A percentile compares a stretch with the other conserved stretches of the same genome.
Conservation (phyloP, 345 rosid species). For the Melaleuca alternifolia region DNA sequence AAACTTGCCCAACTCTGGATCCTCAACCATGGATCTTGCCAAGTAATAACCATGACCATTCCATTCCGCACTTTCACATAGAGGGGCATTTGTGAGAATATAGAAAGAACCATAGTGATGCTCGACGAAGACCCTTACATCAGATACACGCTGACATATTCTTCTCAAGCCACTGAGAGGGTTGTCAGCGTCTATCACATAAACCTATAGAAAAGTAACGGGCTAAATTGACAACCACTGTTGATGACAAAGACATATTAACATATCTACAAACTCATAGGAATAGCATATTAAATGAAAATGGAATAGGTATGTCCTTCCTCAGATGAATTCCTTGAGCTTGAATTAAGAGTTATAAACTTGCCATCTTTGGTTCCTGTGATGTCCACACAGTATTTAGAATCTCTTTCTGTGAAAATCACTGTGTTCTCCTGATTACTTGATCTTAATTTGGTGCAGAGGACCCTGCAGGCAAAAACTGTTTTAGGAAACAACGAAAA, state of each 20-base stretch:
- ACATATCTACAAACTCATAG: neutral
- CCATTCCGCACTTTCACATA: slow-evolving; percentile 21
- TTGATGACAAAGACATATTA: neutral
- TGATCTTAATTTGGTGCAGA: slow-evolving; percentile 44
- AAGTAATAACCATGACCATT: slow-evolving; percentile 47
- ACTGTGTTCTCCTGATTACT: slow-evolving; percentile 21
- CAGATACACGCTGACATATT: slow-evolving; percentile 45
- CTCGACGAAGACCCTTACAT: slow-evolving; percentile 67
- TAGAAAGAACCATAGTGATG: slow-evolving; percentile 67
- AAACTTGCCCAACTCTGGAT: slow-evolving; percentile 37
- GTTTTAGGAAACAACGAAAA: neutral
- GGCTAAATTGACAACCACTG: slow-evolving; percentile 8
- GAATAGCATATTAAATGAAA: neutral
- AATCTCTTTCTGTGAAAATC: slow-evolving; percentile 50
- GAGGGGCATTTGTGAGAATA: slow-evolving; percentile 65
- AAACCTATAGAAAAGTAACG: slow-evolving; percentile 41
- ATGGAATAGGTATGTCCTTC: slow-evolving; percentile 46
- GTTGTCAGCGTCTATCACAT: slow-evolving; percentile 43
- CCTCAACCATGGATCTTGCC: slow-evolving; percentile 39
- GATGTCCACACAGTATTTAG: slow-evolving; percentile 78
- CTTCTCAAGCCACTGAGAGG: slow-evolving; percentile 46
- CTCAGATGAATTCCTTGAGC: slow-evolving; percentile 95
- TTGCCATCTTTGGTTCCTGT: slow-evolving; percentile 93
- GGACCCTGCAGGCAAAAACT: slow-evolving; percentile 38
- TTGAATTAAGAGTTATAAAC: slow-evolving; percentile 89